Evolutionary conservation across 2,329 filamentous ascomycete species (phyloP).

Genomic region (Fusarium verticillioides): DNA sequence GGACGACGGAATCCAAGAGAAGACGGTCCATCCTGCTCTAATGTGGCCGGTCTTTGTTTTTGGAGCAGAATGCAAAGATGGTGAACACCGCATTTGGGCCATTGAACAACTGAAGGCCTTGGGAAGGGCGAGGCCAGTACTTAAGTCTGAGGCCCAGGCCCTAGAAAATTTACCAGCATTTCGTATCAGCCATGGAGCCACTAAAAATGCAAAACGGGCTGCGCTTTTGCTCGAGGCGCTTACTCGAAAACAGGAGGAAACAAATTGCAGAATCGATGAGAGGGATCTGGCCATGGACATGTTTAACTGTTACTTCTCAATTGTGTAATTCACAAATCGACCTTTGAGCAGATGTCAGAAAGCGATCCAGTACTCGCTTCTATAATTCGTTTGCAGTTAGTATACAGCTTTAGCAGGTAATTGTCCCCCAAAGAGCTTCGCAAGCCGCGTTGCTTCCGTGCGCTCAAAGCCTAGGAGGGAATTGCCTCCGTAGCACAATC

Average conservation of each 20-base stretch:
- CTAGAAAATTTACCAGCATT: background rate
- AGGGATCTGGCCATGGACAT: constrained; percentile 2
- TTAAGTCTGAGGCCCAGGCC: background rate
- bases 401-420: accelerated
- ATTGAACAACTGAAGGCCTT: background rate
- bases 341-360: accelerated
- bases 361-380: background rate
- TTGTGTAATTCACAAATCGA: background rate
- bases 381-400: accelerated
- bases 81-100: background rate
- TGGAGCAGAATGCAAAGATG: background rate
- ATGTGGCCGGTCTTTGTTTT: constrained; percentile 1
- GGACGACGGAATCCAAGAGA: background rate
- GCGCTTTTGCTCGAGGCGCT: background rate
- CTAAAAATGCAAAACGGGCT: background rate
- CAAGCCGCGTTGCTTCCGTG: no score
- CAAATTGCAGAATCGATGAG: background rate
- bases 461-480: no score
- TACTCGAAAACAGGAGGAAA: background rate
- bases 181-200: constrained; percentile 1
- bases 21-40: background rate
- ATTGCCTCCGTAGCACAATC: no score
- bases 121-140: background rate
- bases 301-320: constrained; percentile 7
- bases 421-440: no score